Evolutionary conservation across 2,329 filamentous ascomycete genomes (phyloP).

Genomic region (Aspergillus candidus): DNA sequence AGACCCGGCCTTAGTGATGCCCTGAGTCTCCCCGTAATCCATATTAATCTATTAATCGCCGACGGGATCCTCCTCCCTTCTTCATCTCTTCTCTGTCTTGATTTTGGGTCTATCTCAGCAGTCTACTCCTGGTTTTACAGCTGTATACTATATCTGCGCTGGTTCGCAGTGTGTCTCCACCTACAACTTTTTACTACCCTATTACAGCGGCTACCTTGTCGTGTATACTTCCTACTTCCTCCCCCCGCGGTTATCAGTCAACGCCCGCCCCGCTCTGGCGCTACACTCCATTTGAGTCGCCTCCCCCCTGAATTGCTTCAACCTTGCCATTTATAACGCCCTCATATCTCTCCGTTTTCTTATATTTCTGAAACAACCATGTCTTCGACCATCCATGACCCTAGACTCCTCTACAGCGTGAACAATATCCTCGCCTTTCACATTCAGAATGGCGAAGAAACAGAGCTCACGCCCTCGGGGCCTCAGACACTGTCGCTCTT

Average conservation of each 20-base stretch:
- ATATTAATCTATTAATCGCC: too few species aligned
- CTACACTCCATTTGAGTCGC: too few species aligned
- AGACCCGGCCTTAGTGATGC: constrained; percentile 12
- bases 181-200: too few species aligned
- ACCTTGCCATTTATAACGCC: neutral
- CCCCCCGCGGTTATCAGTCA: neutral
- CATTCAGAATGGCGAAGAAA: constrained; percentile 79
- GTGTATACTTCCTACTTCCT: too few species aligned
- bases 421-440: constrained; percentile 87
- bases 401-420: constrained; percentile 45
- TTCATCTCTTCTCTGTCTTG: constrained; percentile 1
- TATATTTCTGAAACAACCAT: constrained; percentile 7
- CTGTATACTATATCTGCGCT: constrained; percentile 2
- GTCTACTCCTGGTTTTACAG: too few species aligned
- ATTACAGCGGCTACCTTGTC: too few species aligned
- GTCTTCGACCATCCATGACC: constrained; percentile 28
- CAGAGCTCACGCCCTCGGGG: constrained; percentile 73
- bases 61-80: constrained; percentile 5
- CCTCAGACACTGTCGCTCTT: constrained; percentile 86
- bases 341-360: neutral
- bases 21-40: constrained; percentile 17
- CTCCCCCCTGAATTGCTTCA: too few species aligned
- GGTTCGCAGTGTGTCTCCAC: too few species aligned
- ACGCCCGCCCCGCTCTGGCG: neutral
- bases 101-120: too few species aligned